Conservation (phyloP, 257 asterid genomes). For the Solanum paucissectum region DNA sequence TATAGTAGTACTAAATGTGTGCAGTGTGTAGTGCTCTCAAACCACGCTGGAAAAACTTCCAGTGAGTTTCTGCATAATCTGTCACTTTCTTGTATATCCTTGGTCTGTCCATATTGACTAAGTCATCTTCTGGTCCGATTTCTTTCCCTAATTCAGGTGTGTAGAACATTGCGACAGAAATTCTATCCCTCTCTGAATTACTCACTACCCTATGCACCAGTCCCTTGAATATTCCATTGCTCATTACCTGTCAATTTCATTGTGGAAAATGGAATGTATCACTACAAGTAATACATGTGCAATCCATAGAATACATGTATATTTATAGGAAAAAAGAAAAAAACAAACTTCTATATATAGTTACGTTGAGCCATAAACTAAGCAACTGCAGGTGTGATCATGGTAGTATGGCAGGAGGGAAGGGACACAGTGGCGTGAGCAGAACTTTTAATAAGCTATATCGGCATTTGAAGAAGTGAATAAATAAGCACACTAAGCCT, state of each 20-base stretch:
- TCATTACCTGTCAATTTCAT: conserved; percentile 28
- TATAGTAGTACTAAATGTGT: background rate
- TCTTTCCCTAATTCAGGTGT: conserved; percentile 39
- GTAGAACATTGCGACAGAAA: conserved; percentile 29
- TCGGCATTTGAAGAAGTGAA: background rate
- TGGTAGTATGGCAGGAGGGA: background rate
- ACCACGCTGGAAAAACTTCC: conserved; percentile 10
- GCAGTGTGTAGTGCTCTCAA: conserved; percentile 1
- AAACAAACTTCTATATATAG: background rate
- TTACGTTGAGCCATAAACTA: background rate
- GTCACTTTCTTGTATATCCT: conserved; percentile 28
- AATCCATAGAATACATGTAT: background rate
- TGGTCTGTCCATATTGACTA: conserved; percentile 16
- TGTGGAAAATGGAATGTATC: background rate
- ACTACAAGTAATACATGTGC: background rate
- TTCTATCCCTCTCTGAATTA: conserved; percentile 23
- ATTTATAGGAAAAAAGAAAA: background rate
- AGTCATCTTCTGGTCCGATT: conserved; percentile 44
- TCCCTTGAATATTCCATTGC: conserved; percentile 42
- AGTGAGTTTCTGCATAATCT: conserved; percentile 39
- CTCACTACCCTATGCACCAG: conserved; percentile 41
- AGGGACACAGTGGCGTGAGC: background rate
- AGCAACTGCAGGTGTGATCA: background rate
- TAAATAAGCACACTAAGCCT: background rate
- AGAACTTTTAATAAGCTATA: background rate